Evolutionary conservation across 169 alveolate genomes (phyloP).

Genomic region (Plasmodium chabaudi): DNA sequence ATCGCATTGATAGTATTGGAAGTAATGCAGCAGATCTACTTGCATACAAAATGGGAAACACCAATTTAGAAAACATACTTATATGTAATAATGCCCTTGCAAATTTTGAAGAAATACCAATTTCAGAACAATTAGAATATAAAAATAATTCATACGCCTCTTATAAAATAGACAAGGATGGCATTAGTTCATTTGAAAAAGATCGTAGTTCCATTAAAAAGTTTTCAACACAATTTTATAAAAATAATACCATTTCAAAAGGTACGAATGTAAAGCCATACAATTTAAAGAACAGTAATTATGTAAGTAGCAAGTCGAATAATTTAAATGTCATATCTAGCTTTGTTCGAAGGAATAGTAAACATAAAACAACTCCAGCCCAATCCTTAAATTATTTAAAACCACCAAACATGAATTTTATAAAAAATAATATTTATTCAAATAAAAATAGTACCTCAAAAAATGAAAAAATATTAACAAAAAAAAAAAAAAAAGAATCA

Average conservation of each 20-base stretch:
- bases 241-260: too few relatives aligned
- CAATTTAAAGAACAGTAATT: too few relatives aligned
- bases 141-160: too few relatives aligned
- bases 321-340: conserved; percentile 19
- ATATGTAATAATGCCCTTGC: too few relatives aligned
- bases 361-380: conserved; percentile 73
- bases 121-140: too few relatives aligned
- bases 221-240: too few relatives aligned
- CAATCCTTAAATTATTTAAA: conserved; percentile 62
- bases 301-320: not conserved
- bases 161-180: too few relatives aligned
- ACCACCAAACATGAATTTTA: conserved; percentile 45
- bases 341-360: conserved; percentile 43
- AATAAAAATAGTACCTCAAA: conserved; percentile 21
- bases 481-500: conserved; percentile 29
- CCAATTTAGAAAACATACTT: not conserved
- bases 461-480: conserved; percentile 7
- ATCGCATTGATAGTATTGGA: not conserved
- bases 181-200: too few relatives aligned
- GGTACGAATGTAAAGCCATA: too few relatives aligned
- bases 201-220: too few relatives aligned
- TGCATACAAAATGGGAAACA: not conserved
- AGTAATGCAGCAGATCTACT: too few relatives aligned
- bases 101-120: too few relatives aligned
- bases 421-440: conserved; percentile 33